Base-by-base conservation (phyloP, 371 early-diverging fungal species). In the Actinomucor elegans region DNA sequence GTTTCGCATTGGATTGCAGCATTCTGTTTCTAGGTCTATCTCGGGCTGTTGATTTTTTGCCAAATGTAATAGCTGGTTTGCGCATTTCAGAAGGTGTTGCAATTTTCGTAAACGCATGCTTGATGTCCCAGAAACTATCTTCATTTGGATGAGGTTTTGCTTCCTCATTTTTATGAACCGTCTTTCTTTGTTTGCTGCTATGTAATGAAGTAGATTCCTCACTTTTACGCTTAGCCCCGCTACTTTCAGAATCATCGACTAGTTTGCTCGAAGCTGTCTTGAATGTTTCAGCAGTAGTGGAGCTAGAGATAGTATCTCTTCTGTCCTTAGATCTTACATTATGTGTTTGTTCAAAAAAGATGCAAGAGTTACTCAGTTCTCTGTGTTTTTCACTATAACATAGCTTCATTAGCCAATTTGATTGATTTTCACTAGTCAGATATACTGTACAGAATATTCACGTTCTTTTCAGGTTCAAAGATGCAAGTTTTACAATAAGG, bases 401-500 rank as follows among this genome's bases (percentile, higher is more conserved):
- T 5, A 31, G 31, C 31, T 7, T 5, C 31, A 3, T 26, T 2
- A 20, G 11, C 9, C n/a, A 1, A 33, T 5, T 20, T 12, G 9
- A 43, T 5, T n/a, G 7, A 32, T 8, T 21, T 24, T 2, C 12
- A 17, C n/a, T n/a, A n/a, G n/a, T n/a, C n/a, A n/a, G 42, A 21
- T 20, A 8, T n/a, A n/a, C 5, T 52, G 58, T 64, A 64, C 71
- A 59, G 20, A 24, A 57, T 7, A 28, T 64, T 32, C 17, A 43
- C 34, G n/a, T 34, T 46, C 5, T 26, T 15, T 20, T 46, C 46
- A 28, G 61, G 60, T 9, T 43, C 46, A 5, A 29, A 38, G 0
- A 65, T 36, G 4, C 33, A 49, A 2, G 21, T 11, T 29, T 44
- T 54, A 20, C 73, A 72, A 59, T 66, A 69, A 2, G 61, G 54